A percentile compares a stretch with the other conserved stretches of the same genome.
Evolutionary conservation across 2,329 filamentous ascomycete genomes (phyloP).

Genomic region (Colletotrichum cuscutae): DNA sequence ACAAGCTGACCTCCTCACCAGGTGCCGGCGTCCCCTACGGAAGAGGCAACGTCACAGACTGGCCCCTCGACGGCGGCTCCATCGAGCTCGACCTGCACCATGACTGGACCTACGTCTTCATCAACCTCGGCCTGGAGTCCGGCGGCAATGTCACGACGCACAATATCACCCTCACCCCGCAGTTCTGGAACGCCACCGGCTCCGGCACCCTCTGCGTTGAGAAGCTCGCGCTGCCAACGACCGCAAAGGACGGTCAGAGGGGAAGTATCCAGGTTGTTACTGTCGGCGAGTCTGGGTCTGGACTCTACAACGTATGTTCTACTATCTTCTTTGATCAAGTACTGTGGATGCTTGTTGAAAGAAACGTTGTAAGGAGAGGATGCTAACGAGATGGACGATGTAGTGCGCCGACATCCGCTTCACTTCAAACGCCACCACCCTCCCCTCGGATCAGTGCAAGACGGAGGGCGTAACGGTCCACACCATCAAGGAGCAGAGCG

Average conservation of each 20-base stretch:
- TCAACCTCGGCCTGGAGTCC: conserved; percentile 62
- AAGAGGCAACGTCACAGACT: conserved; percentile 60
- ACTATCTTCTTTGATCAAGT: neutral
- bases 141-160: conserved; percentile 66
- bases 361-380: neutral
- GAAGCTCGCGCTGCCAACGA: conserved; percentile 62
- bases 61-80: conserved; percentile 61
- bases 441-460: conserved; percentile 62
- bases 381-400: conserved; percentile 26
- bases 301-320: conserved; percentile 72
- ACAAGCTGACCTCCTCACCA: conserved; percentile 37
- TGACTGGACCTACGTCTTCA: conserved; percentile 61
- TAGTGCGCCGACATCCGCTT: conserved; percentile 82
- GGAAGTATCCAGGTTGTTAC: conserved; percentile 78
- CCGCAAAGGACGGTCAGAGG: conserved; percentile 67
- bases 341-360: neutral
- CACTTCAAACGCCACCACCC: conserved; percentile 58
- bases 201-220: conserved; percentile 75
- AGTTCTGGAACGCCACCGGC: conserved; percentile 68
- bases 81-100: conserved; percentile 62
- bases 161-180: conserved; percentile 73
- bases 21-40: conserved; percentile 60
- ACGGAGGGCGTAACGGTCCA: conserved; percentile 64
- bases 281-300: conserved; percentile 64
- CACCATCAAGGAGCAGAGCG: conserved; percentile 43